These are phyloP conservation scores for Pythium oligandrum DNA, from an alignment of 352 stramenopile genomes.

Conservation along the genomic window DNA sequence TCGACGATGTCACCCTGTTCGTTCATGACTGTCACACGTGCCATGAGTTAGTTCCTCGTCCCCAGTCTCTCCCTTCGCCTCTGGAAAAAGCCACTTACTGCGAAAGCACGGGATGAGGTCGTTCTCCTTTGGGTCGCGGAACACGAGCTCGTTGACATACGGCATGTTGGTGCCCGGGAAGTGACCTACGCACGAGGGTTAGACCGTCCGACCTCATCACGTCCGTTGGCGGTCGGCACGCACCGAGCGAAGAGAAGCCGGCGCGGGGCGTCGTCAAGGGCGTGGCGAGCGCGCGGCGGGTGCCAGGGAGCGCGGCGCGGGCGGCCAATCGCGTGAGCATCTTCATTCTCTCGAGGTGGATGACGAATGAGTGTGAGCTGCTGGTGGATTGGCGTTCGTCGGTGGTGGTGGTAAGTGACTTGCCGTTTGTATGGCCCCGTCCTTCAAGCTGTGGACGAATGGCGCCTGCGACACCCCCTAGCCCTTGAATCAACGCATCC, in stretches of 20 bases:
- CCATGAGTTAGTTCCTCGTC: too few species aligned
- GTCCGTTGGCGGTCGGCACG: not conserved
- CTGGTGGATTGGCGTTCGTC: too few species aligned
- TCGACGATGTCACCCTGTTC: conserved; percentile 75
- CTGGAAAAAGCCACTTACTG: conserved; percentile 51
- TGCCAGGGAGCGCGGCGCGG: too few species aligned
- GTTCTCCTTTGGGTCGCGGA: conserved; percentile 83
- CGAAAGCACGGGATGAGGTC: conserved; percentile 87
- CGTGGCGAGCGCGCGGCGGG: not conserved
- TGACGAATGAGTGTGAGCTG: too few species aligned
- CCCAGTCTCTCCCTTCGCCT: too few species aligned
- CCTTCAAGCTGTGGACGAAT: conserved; percentile 29
- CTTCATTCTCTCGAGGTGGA: too few species aligned
- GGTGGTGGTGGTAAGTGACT: too few species aligned
- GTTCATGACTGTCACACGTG: conserved; percentile 64
- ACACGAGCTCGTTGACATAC: conserved; percentile 84
- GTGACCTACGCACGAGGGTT: conserved; percentile 23
- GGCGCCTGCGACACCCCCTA: conserved; percentile 3
- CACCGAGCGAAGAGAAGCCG: conserved; percentile 32
- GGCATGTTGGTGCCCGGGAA: conserved; percentile 86
- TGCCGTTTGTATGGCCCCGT: too few species aligned
- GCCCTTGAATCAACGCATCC: not conserved
- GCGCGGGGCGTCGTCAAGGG: not conserved
- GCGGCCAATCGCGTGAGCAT: too few species aligned
- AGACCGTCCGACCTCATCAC: too few species aligned